These are phyloP conservation scores for Tetradesmus obliquus DNA, from an alignment of 139 green algal species.

Conservation along the genomic window DNA sequence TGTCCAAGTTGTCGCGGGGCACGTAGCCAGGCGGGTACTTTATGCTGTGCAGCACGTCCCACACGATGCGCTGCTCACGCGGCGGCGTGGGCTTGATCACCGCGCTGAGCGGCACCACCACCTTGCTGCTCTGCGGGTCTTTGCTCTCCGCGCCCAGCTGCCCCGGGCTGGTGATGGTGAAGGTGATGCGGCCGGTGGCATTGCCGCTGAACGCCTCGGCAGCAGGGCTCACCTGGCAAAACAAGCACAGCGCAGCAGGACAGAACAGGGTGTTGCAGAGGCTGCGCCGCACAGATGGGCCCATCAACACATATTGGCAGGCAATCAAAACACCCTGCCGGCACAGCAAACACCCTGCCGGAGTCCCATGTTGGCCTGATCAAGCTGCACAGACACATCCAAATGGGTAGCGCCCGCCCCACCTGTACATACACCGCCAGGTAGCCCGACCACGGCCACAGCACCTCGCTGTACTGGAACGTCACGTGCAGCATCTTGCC, in stretches of 20 bases:
- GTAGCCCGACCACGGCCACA: slow-evolving; percentile 98
- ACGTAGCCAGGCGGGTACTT: slow-evolving; percentile 97
- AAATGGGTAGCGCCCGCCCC: neutral
- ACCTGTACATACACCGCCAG: slow-evolving; percentile 88
- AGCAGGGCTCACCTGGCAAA: slow-evolving; percentile 60
- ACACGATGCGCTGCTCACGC: slow-evolving; percentile 89
- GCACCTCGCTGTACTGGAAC: slow-evolving; percentile 81
- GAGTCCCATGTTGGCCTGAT: too few species aligned
- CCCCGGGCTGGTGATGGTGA: slow-evolving; percentile 84
- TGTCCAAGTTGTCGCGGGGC: slow-evolving; percentile 87
- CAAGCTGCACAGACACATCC: neutral
- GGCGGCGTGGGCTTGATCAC: slow-evolving; percentile 79
- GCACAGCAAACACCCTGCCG: too few species aligned
- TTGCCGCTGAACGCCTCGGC: slow-evolving; percentile 49
- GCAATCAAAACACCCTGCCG: too few species aligned
- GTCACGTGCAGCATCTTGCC: slow-evolving; percentile 85
- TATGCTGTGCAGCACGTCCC: slow-evolving; percentile 96
- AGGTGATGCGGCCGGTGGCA: slow-evolving; percentile 64
- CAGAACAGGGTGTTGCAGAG: neutral
- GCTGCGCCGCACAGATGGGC: too few species aligned
- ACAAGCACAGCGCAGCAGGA: slow-evolving; percentile 64
- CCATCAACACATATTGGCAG: too few species aligned
- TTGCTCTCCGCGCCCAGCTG: neutral
- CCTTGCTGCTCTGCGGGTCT: slow-evolving; percentile 32
- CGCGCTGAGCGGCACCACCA: slow-evolving; percentile 74